phyloP scores from a whole-genome alignment of 2,329 filamentous ascomycete genomes.

The Ilyonectria mors-panacis region DNA sequence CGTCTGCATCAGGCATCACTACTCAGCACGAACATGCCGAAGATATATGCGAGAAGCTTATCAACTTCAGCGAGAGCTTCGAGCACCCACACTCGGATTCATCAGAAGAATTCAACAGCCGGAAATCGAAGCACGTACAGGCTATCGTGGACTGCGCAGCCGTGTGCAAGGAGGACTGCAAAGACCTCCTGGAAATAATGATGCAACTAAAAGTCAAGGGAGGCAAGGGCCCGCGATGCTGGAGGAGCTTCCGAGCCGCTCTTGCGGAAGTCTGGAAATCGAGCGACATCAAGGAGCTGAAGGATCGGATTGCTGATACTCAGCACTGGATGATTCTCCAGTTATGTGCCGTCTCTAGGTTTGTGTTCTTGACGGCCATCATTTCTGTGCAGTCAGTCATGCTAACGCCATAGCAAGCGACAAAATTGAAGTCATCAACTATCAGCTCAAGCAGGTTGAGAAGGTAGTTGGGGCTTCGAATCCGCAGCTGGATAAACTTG shows the following conservation, averaged over 20 bases:
- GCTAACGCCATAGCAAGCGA: too few relatives aligned
- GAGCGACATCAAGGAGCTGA: neutral
- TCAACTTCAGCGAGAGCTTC: neutral
- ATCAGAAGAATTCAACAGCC: too few relatives aligned
- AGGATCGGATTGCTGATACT: neutral
- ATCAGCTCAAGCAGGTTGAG: too few relatives aligned
- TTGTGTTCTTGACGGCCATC: neutral
- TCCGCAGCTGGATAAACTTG: too few relatives aligned
- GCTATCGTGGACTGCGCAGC: neutral
- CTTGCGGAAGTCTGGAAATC: neutral
- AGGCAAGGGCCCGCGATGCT: neutral
- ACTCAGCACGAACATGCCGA: neutral
- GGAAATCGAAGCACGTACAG: too few relatives aligned
- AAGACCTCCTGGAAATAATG: neutral
- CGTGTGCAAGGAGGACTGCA: neutral
- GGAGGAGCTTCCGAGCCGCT: neutral
- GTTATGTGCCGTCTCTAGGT: neutral
- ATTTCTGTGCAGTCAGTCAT: neutral
- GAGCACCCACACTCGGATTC: too few relatives aligned
- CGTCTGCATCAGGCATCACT: neutral
- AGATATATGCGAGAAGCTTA: conserved; percentile 1
- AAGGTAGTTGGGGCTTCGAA: too few relatives aligned
- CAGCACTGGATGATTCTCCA: neutral
- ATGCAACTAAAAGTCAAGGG: neutral
- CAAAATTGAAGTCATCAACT: too few relatives aligned